A percentile compares a stretch with the other conserved stretches of the same genome.
Evolutionary conservation across 2,329 filamentous ascomycete species (phyloP).

Genomic region (Sporothrix inflata): DNA sequence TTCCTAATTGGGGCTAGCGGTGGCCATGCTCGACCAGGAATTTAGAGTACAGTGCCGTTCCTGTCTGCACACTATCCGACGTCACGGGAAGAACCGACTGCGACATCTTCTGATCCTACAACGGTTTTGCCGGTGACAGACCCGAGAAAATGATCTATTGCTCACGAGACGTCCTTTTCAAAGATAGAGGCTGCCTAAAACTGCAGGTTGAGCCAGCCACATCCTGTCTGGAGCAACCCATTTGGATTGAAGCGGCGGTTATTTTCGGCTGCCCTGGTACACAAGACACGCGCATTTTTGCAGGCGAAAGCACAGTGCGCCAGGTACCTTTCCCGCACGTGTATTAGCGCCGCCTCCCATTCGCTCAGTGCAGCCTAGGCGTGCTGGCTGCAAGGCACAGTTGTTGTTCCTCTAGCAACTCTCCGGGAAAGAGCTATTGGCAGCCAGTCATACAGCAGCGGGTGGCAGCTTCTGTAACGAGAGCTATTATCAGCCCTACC

Average conservation of each 20-base stretch:
- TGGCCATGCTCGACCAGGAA: not conserved
- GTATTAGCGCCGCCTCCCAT: slow-evolving; percentile 21
- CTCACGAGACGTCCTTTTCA: not conserved
- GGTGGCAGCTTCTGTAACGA: slow-evolving; percentile 22
- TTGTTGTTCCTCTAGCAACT: slow-evolving; percentile 29
- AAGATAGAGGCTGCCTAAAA: not conserved
- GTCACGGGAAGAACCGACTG: slow-evolving; percentile 7
- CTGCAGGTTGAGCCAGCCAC: slow-evolving; percentile 5
- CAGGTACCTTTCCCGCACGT: slow-evolving; percentile 7
- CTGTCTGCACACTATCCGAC: slow-evolving; percentile 21
- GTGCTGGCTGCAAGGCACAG: not conserved
- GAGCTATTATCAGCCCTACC: slow-evolving; percentile 16
- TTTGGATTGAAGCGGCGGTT: slow-evolving; percentile 18
- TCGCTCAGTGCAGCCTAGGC: slow-evolving; percentile 15
- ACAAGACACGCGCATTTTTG: not conserved
- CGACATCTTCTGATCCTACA: not conserved
- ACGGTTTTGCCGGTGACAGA: not conserved
- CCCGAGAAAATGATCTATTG: not conserved
- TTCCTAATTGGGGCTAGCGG: not conserved
- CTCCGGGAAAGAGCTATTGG: not conserved
- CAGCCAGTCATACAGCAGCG: slow-evolving; percentile 18
- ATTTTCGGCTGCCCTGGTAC: not conserved
- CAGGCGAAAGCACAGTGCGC: slow-evolving; percentile 16
- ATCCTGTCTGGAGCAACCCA: not conserved
- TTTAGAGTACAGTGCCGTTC: not conserved